A percentile compares a stretch with the other conserved stretches of the same genome.
Evolutionary conservation across 1,284 basidiomycete genomes (phyloP).

Genomic region (Ceratobasidium sp.): DNA sequence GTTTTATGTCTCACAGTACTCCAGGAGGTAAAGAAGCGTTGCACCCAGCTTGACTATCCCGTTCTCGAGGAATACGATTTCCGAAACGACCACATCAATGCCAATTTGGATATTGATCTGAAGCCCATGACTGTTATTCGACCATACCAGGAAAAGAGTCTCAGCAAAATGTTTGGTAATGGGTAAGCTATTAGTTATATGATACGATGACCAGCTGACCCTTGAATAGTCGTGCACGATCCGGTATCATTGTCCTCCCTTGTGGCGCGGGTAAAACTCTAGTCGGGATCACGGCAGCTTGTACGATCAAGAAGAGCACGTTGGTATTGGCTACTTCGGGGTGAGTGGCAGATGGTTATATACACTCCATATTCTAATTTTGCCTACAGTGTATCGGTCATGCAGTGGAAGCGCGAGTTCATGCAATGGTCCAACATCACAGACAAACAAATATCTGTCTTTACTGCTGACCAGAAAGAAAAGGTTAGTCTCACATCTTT

Average conservation of each 20-base stretch:
- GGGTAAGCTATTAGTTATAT: conserved; percentile 62
- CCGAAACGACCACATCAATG: conserved; percentile 91
- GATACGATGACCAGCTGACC: conserved; percentile 30
- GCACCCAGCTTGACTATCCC: conserved; percentile 93
- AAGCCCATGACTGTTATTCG: conserved; percentile 96
- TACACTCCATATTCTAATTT: conserved; percentile 40
- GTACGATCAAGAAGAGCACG: conserved; percentile 99
- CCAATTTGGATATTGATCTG: conserved; percentile 95
- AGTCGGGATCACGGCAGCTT: conserved; percentile 98
- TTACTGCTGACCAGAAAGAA: conserved; percentile 96
- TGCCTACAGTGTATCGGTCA: conserved; percentile 82
- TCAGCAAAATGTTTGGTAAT: conserved; percentile 99
- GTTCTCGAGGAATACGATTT: conserved; percentile 99
- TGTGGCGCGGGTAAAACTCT: conserved; percentile 99
- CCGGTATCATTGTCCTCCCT: conserved; percentile 97
- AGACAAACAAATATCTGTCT: conserved; percentile 92
- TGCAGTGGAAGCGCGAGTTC: conserved; percentile 98
- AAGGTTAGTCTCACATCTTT: conserved; percentile 62
- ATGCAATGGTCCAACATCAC: conserved; percentile 97
- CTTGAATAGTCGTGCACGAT: conserved; percentile 80
- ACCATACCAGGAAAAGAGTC: conserved; percentile 95
- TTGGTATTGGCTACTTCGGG: conserved; percentile 96
- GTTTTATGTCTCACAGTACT: conserved; percentile 14
- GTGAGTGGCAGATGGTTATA: conserved; percentile 66
- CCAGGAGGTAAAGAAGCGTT: conserved; percentile 90